Percentiles rank a stretch among this genome's conserved stretches.
These are phyloP conservation scores for Yueomyces sinensis DNA, from an alignment of 805 yeast species.

Conservation along the genomic window DNA sequence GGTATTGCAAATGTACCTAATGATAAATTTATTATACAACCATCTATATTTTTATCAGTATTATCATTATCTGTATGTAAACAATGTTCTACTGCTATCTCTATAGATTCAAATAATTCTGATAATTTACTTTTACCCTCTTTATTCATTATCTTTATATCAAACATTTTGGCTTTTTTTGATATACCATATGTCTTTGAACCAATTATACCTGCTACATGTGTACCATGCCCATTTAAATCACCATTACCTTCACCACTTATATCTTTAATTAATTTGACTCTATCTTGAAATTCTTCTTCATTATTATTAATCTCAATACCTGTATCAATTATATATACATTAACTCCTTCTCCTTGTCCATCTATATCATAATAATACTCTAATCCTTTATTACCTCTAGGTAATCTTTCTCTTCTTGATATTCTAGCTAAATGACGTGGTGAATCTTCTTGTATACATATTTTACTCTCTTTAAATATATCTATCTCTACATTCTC, in stretches of 20 bases:
- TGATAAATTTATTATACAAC: constrained; percentile 66
- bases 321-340: constrained; percentile 80
- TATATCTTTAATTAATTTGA: constrained; percentile 44
- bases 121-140: constrained; percentile 61
- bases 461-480: constrained; percentile 32
- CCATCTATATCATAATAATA: constrained; percentile 39
- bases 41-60: constrained; percentile 47
- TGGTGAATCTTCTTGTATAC: constrained; percentile 39
- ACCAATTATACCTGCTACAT: constrained; percentile 83
- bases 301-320: constrained; percentile 48
- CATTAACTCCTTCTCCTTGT: constrained; percentile 49
- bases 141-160: constrained; percentile 58
- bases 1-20: constrained; percentile 60
- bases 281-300: constrained; percentile 45
- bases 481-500: too few relatives aligned
- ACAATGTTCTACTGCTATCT: constrained; percentile 54
- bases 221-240: constrained; percentile 79
- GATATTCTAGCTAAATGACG: constrained; percentile 57
- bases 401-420: constrained; percentile 29
- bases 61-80: constrained; percentile 1
- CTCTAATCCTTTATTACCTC: constrained; percentile 11
- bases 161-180: constrained; percentile 50
- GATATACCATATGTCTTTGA: constrained; percentile 75
- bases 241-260: constrained; percentile 56
- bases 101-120: constrained; percentile 52